Base-by-base conservation (phyloP, 1,284 basidiomycete species). In the Pisolithus thermaeus region DNA sequence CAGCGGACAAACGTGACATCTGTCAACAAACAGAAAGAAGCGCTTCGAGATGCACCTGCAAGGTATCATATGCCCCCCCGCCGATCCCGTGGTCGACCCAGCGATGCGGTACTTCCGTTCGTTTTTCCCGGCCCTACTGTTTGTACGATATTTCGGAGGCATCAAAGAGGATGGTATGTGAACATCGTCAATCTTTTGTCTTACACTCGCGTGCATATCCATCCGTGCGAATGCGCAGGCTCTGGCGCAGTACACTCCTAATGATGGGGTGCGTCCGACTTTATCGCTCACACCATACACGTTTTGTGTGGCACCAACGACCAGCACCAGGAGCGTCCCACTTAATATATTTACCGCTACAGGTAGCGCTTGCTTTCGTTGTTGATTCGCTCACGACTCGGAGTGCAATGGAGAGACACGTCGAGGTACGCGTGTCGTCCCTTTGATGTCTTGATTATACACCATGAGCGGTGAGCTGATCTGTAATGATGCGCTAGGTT, bases 371-470 rank as follows among this genome's bases (percentile, higher is more conserved):
- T 48, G 75, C 80, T 27, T 81, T 97, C 65, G 92, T 97, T 58
- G 89, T 92, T 55, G 94, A 97, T 73, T 91, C 92, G 18, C 93
- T 93, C 67, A 92, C 91, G 30, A 84, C n/a, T n/a, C n/a, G n/a
- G n/a, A n/a, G 90, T 58, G 94, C 94, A 32, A 96, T 94, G 14
- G 94, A 97, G 73, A 83, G 94, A 58, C 94, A 97, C 70, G 97
- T 97, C 66, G 93, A 97, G 81, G 87, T 89, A 58, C 56, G 73
- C 59, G 32, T 46, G 46, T 52, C 40, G 52, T 48, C 40, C n/a
- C 35, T 35, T 30, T 30, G 28, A 30, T 30, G 2, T 11, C 28
- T 30, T 30, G 30, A 9, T 11, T 30, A 5, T 3, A 14, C 32
- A 14, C 12, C 5, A 3, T 14, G 12, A 35, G 4, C 12, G 32